phyloP scores from a whole-genome alignment of 139 green algal species.

The Chlorella sp. region DNA sequence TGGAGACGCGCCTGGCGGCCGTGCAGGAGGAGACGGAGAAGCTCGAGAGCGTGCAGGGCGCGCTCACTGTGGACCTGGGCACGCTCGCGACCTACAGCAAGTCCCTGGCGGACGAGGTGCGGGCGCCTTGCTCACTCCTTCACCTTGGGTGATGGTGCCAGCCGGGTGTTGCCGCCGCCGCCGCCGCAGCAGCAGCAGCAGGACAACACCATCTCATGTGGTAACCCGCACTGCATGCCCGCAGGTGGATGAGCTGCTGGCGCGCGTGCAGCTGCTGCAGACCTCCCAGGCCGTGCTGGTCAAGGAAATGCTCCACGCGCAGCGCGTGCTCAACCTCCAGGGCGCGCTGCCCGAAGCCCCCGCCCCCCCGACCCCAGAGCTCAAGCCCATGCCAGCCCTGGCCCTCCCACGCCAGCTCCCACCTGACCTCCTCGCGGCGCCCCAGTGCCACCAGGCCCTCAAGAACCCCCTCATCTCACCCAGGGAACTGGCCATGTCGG shows the following conservation, averaged over 20 bases:
- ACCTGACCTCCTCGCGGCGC: too few relatives aligned
- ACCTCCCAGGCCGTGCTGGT: not conserved
- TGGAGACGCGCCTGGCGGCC: not conserved
- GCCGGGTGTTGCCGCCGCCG: too few relatives aligned
- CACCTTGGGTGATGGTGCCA: too few relatives aligned
- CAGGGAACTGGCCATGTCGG: too few relatives aligned
- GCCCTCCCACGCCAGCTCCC: too few relatives aligned
- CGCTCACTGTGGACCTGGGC: not conserved
- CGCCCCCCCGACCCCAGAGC: too few relatives aligned
- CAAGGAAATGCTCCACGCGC: not conserved
- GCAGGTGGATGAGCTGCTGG: not conserved
- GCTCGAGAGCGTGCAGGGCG: not conserved
- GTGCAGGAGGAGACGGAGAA: not conserved
- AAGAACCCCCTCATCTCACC: too few relatives aligned
- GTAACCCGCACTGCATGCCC: too few relatives aligned
- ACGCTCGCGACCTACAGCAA: not conserved
- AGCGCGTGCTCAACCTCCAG: not conserved
- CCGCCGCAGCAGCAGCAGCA: too few relatives aligned
- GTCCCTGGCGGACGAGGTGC: not conserved
- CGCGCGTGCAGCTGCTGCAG: not conserved
- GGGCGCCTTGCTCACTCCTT: not conserved
- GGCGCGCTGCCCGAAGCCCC: not conserved
- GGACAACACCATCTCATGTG: too few relatives aligned
- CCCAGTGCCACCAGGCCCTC: too few relatives aligned
- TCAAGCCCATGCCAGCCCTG: too few relatives aligned